Evolutionary conservation across 306 rosid species (phyloP).

Genomic region (Quercus dentata): DNA sequence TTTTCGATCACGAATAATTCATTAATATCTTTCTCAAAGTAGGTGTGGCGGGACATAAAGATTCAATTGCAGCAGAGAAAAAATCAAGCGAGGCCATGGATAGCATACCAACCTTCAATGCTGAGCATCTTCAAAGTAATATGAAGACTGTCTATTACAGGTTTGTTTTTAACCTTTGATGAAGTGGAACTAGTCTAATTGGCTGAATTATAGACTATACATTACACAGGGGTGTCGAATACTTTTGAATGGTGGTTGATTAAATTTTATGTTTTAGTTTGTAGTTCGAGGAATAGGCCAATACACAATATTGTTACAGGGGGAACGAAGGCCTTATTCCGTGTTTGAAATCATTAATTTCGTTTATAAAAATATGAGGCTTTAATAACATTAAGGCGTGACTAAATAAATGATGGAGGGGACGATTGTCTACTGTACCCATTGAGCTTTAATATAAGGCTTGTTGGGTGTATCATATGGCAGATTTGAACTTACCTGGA

Average conservation of each 20-base stretch:
- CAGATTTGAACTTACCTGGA: too few species aligned
- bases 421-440: not conserved
- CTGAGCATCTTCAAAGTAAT: constrained; percentile 90
- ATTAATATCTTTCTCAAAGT: not conserved
- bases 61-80: constrained; percentile 52
- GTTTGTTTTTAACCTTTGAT: constrained; percentile 38
- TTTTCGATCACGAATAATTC: too few species aligned
- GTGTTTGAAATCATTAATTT: not conserved
- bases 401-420: not conserved
- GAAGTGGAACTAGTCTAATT: not conserved
- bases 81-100: constrained; percentile 54
- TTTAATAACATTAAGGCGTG: not conserved
- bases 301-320: too few species aligned
- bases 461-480: not conserved
- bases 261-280: too few species aligned
- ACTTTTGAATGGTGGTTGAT: too few species aligned
- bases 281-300: too few species aligned
- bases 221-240: not conserved
- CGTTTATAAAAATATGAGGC: not conserved
- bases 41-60: constrained; percentile 62
- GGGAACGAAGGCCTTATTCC: not conserved
- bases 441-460: not conserved
- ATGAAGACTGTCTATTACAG: constrained; percentile 79
- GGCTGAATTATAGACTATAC: not conserved
- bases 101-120: constrained; percentile 64